A percentile compares a stretch with the other conserved stretches of the same genome.
phyloP scores from a whole-genome alignment of 1,284 basidiomycete species.

The Moesziomyces antarcticus region DNA sequence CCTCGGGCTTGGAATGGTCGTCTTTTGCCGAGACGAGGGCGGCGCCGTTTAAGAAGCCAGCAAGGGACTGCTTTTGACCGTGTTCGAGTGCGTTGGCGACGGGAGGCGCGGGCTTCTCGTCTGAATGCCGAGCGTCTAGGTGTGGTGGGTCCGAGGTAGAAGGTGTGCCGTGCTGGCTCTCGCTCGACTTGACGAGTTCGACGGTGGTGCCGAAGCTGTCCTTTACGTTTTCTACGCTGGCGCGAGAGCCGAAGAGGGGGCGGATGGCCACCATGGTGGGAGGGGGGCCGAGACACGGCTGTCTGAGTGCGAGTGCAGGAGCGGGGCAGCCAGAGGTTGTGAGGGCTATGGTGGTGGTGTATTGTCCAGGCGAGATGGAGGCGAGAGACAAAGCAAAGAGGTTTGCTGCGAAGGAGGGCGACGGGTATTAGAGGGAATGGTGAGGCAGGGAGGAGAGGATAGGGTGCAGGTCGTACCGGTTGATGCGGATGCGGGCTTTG shows the following conservation, averaged over 20 bases:
- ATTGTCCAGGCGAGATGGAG: no score
- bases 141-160: slow-evolving; percentile 1
- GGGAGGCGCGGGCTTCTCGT: slow-evolving; percentile 2
- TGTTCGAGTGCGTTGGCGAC: not conserved
- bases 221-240: slow-evolving; percentile 32
- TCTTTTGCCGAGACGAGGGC: slow-evolving; percentile 30
- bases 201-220: slow-evolving; percentile 38
- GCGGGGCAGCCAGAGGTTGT: no score
- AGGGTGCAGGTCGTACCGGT: no score
- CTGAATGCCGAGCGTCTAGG: not conserved
- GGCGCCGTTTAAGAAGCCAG: slow-evolving; percentile 32
- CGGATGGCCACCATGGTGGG: slow-evolving; percentile 21
- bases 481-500: no score
- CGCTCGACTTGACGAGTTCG: slow-evolving; percentile 33
- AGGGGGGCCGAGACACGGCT: not conserved
- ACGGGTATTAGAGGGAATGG: no score
- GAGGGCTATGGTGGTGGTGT: no score
- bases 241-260: slow-evolving; percentile 35
- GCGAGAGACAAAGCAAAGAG: no score
- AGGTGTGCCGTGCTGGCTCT: slow-evolving; percentile 11
- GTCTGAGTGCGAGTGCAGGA: no score
- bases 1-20: slow-evolving; percentile 18
- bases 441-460: no score
- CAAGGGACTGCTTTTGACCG: slow-evolving; percentile 13
- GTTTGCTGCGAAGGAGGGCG: no score